A percentile compares a stretch with the other conserved stretches of the same genome.
Conservation (phyloP, 2,329 filamentous ascomycete species). For the Cyclaneusma minus region DNA sequence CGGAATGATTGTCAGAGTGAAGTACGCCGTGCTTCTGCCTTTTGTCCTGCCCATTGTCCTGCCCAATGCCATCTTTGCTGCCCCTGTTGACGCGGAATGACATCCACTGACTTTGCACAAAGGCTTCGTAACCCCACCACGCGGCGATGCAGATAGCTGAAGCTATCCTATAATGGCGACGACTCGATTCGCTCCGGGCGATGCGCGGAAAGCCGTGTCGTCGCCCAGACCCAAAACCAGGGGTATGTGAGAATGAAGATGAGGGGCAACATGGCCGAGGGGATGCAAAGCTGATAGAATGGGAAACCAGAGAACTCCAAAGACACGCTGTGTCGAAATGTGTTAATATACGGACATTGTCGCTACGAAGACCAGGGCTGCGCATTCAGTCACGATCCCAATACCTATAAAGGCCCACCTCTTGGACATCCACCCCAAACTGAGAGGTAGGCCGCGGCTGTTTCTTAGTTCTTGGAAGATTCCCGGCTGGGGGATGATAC, state of each 20-base stretch:
- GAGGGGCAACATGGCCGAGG: constrained; percentile 1
- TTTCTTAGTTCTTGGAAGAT: neutral
- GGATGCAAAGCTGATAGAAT: constrained; percentile 7
- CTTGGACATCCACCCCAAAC: constrained; percentile 29
- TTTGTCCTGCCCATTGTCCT: constrained; percentile 1
- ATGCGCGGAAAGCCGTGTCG: constrained; percentile 25
- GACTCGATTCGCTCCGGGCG: constrained; percentile 16
- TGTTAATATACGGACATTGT: constrained; percentile 86
- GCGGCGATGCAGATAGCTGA: constrained; percentile 18
- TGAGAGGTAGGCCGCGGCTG: constrained; percentile 2
- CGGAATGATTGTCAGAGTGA: constrained; percentile 17
- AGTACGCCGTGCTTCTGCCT: constrained; percentile 8
- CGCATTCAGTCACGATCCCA: constrained; percentile 36
- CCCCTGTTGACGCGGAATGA: neutral
- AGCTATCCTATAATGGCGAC: constrained; percentile 14
- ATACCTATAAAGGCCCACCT: constrained; percentile 73
- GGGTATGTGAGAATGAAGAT: constrained; percentile 23
- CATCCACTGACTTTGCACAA: neutral
- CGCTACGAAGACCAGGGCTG: constrained; percentile 73
- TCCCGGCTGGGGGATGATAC: neutral
- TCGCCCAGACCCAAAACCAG: constrained; percentile 41
- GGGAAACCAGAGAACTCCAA: constrained; percentile 50
- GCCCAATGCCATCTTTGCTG: neutral
- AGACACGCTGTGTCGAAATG: constrained; percentile 82
- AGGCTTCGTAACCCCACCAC: constrained; percentile 16